Conservation (phyloP, 371 early-diverging fungal genomes). For the Mortierella sp. region DNA sequence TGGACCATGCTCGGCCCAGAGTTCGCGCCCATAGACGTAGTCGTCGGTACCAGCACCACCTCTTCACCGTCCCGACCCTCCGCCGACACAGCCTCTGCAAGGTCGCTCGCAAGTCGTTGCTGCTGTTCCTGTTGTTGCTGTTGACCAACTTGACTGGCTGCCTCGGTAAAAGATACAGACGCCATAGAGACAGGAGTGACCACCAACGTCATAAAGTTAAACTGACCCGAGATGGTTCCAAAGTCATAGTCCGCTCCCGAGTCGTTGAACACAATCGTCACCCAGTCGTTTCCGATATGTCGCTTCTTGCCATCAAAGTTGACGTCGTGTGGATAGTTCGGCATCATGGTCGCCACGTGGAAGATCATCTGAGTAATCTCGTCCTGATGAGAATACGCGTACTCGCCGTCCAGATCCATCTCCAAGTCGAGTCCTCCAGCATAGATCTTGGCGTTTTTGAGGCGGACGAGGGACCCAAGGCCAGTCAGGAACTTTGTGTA, state of each 20-base stretch:
- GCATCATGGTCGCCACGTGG: conserved; percentile 96
- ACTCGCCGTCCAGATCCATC: conserved; percentile 88
- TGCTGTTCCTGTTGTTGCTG: conserved; percentile 34
- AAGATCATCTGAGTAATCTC: conserved; percentile 91
- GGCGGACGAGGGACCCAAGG: conserved; percentile 80
- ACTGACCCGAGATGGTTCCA: conserved; percentile 93
- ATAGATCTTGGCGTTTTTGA: conserved; percentile 79
- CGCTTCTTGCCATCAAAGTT: conserved; percentile 89
- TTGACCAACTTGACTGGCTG: conserved; percentile 34
- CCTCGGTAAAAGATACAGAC: conserved; percentile 61
- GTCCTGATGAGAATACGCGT: conserved; percentile 88
- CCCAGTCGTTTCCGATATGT: conserved; percentile 97
- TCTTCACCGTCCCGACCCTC: background rate
- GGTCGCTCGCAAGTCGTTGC: conserved; percentile 12
- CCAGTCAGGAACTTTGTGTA: conserved; percentile 87
- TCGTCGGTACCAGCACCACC: background rate
- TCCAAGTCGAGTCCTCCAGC: conserved; percentile 94
- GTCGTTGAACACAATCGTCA: conserved; percentile 94
- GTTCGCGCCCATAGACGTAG: background rate
- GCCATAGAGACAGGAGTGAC: conserved; percentile 77
- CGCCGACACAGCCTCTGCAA: conserved; percentile 10
- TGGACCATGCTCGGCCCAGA: conserved; percentile 15
- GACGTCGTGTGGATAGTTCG: conserved; percentile 79
- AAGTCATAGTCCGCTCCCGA: conserved; percentile 86
- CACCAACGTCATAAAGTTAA: conserved; percentile 94